phyloP scores from a whole-genome alignment of 306 rosid species.

The Lablab purpureus region DNA sequence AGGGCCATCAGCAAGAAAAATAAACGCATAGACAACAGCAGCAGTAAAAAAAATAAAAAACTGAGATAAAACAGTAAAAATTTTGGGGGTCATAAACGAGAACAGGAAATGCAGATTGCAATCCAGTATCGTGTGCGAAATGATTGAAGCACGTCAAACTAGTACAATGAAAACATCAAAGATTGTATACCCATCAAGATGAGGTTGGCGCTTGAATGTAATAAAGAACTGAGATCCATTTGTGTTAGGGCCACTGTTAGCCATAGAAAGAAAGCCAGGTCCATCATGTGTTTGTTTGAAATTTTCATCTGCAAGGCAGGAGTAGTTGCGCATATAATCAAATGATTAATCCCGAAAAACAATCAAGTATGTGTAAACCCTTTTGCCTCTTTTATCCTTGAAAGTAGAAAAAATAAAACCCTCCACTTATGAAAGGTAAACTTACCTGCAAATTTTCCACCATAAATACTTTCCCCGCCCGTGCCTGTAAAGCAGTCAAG shows the following conservation, averaged over 20 bases:
- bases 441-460: slow-evolving; percentile 94
- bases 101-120: slow-evolving; percentile 21
- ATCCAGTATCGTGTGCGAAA: slow-evolving; percentile 6
- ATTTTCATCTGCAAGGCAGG: slow-evolving; percentile 81
- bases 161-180: slow-evolving; percentile 29
- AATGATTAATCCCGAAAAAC: slow-evolving; percentile 41
- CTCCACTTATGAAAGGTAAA: slow-evolving; percentile 28
- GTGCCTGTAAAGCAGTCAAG: slow-evolving; percentile 78
- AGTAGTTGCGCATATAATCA: slow-evolving; percentile 32
- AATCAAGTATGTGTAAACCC: slow-evolving; percentile 24
- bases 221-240: slow-evolving; percentile 98
- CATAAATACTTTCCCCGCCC: slow-evolving; percentile 98
- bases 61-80: background rate
- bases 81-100: background rate
- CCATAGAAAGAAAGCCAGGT: slow-evolving; percentile 95
- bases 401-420: slow-evolving; percentile 28
- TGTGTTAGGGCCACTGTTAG: slow-evolving; percentile 93
- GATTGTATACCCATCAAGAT: slow-evolving; percentile 83
- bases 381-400: background rate
- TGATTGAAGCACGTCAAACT: slow-evolving; percentile 23
- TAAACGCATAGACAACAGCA: background rate
- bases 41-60: background rate
- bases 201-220: slow-evolving; percentile 84
- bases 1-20: background rate
- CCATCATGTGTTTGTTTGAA: slow-evolving; percentile 81